Conservation (phyloP, 108 stramenopile species). For the Skeletonema costatum region DNA sequence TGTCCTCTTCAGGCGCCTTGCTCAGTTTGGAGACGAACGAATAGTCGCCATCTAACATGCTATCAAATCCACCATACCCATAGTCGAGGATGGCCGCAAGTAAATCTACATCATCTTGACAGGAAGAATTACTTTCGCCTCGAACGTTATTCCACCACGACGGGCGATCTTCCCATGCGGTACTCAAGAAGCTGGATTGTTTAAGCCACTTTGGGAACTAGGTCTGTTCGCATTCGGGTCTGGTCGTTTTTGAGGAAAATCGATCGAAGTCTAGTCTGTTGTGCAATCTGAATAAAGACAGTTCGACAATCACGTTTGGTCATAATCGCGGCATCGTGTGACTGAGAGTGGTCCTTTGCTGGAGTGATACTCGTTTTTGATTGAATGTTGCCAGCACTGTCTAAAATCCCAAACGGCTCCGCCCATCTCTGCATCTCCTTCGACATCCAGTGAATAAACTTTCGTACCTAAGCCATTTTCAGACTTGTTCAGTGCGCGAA, state of each 20-base stretch:
- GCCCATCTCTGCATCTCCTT: slow-evolving; percentile 58
- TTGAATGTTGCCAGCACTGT: slow-evolving; percentile 54
- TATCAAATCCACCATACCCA: slow-evolving; percentile 57
- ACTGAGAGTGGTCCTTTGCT: slow-evolving; percentile 49
- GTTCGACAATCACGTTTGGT: slow-evolving; percentile 68
- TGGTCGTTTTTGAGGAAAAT: slow-evolving; percentile 55
- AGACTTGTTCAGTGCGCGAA: slow-evolving; percentile 43
- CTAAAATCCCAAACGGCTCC: slow-evolving; percentile 50
- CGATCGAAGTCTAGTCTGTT: slow-evolving; percentile 68
- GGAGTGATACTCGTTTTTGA: slow-evolving; percentile 56
- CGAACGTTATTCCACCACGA: slow-evolving; percentile 59
- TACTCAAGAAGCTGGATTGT: slow-evolving; percentile 39
- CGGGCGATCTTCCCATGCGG: slow-evolving; percentile 69
- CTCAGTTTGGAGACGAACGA: slow-evolving; percentile 28
- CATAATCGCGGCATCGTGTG: slow-evolving; percentile 55
- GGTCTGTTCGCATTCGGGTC: slow-evolving; percentile 30
- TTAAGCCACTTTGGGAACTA: slow-evolving; percentile 51
- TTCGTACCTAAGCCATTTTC: slow-evolving; percentile 78
- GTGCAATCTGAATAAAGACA: slow-evolving; percentile 64
- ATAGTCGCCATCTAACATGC: slow-evolving; percentile 35
- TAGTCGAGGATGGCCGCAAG: slow-evolving; percentile 48
- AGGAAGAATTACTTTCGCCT: slow-evolving; percentile 3
- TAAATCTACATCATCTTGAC: slow-evolving; percentile 53
- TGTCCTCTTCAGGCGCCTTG: slow-evolving; percentile 20
- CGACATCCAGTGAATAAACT: slow-evolving; percentile 59